A percentile compares a stretch with the other conserved stretches of the same genome.
Conservation (phyloP, 2,329 filamentous ascomycete genomes). For the Colletotrichum sp. region DNA sequence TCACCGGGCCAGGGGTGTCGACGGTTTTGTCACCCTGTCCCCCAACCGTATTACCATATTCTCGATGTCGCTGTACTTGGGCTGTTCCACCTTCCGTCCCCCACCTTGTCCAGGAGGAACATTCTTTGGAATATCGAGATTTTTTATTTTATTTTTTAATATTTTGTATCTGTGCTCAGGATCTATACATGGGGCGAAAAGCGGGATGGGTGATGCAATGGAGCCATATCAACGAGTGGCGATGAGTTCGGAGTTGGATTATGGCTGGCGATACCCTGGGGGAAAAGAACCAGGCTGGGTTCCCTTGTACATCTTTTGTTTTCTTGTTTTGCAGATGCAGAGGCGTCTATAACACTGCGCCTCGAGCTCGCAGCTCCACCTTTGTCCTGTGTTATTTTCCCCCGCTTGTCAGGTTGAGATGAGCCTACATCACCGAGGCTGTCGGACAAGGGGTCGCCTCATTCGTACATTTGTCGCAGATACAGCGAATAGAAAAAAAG, state of each 20-base stretch:
- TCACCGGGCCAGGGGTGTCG: background rate
- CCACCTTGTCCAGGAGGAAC: background rate
- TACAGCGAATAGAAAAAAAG: constrained; percentile 15
- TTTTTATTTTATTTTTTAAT: constrained; percentile 14
- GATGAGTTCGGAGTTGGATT: constrained; percentile 12
- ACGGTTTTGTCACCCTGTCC: background rate
- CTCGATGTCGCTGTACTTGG: background rate
- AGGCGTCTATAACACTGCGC: background rate
- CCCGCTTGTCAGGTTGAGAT: constrained; percentile 15
- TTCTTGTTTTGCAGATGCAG: background rate
- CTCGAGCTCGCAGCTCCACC: background rate
- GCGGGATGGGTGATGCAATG: background rate
- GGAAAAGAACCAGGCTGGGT: background rate
- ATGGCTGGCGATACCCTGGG: constrained; percentile 12
- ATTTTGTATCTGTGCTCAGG: constrained; percentile 15
- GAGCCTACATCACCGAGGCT: background rate
- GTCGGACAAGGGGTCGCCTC: constrained; percentile 1
- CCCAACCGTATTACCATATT: background rate
- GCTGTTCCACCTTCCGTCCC: background rate
- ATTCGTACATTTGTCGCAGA: constrained; percentile 6
- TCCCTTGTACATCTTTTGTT: constrained; percentile 10
- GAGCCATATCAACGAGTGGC: background rate
- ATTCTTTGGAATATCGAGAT: background rate
- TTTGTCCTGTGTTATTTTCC: background rate
- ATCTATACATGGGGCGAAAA: constrained; percentile 7